Base-by-base conservation (phyloP, 768 basidiomycete species). In the Termitomyces sp. region DNA sequence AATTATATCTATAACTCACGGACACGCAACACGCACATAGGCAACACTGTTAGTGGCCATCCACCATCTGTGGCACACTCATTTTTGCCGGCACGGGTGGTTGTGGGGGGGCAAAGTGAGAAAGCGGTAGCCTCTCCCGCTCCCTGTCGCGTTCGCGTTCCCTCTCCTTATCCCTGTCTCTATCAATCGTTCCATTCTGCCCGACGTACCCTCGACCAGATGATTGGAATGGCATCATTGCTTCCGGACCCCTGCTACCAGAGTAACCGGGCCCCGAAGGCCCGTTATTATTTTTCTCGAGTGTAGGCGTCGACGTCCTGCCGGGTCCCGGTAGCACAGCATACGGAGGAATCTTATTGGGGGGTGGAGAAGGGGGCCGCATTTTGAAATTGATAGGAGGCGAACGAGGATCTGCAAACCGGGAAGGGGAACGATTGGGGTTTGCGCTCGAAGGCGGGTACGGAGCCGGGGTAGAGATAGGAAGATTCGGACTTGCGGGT, bases 41-140 rank as follows among this genome's bases (percentile, higher is more conserved):
- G 42, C 14, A 14, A 6, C 24, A 9, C 8, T 14, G 45, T 61
- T 54, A 76, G 55, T 66, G 71, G 14, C 74, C 73, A 58, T 75
- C 75, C 34, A 72, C 67, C 59, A 74, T 71, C 60, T 76, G 74
- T 8, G 74, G 72, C 19, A 77, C 65, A 56, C 70, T 71, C 68
- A 79, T 71, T 57, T 77, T 79, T 15, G 75, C 69, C 26, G 71
- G 63, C 32, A 70, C 66, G 21, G 68, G 66, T 42, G 70, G 64
- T 30, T 62, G 60, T 24, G 35, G 35, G 2, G 28, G 28, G 4
- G 28, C 58, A 56, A 59, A 54, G 58, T 54, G 71, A 26, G 71
- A 70, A 53, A 68, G 53, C 58, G 65, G 57, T 11, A 32, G 56
- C 15, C 61, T 64, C 54, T 56, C 69, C 57, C 54, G 64, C 60